Evolutionary conservation across 306 rosid genomes (phyloP), one percentile per base, ranked within the genome.

Genomic region (Lathyrus sativus): DNA sequence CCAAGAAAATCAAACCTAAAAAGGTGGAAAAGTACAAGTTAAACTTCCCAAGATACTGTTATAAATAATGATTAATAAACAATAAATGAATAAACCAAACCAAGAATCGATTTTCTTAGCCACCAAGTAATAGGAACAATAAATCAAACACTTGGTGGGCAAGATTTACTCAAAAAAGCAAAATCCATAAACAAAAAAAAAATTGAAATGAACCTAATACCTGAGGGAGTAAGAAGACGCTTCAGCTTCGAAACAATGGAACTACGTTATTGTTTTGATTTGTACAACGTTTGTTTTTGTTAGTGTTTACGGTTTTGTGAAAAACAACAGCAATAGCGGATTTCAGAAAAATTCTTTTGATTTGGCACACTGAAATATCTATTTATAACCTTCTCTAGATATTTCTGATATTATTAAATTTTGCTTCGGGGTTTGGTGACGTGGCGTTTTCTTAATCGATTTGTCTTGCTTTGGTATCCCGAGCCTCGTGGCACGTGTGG

Each of bases 331-430:
- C 26, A 1, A 24, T 24, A 33, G 38, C 38, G 51, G 64, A 50
- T 11, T 75, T 71, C 80, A 75, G 22, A 67, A 76, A 80, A 62
- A 2, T 26, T 26, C 33, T 72, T 54, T 2, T 2, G 4, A 2
- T 0, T 19, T 11, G 0, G 29, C 39, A n/a, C 58, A 4, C 28
- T 56, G 70, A 26, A 22, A 37, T 14, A 31, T 48, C 6, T 85
- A 83, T 87, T 87, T 90, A 90, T 90, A 87, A 70, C 82, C 91
- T 84, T 85, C 86, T 87, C 89, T 68, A 76, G 96, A 87, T 77
- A 79, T 79, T 85, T 87, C 89, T 63, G 71, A 76, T 84, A 39
- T 62, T 71, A 74, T 63, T 22, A 41, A 62, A 69, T 53, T 39
- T 19, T 12, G 17, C 54, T 6, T 12, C 5, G 8, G 3, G 0